Conservation (phyloP, 352 stramenopile genomes). For the Pythium periplocum region DNA sequence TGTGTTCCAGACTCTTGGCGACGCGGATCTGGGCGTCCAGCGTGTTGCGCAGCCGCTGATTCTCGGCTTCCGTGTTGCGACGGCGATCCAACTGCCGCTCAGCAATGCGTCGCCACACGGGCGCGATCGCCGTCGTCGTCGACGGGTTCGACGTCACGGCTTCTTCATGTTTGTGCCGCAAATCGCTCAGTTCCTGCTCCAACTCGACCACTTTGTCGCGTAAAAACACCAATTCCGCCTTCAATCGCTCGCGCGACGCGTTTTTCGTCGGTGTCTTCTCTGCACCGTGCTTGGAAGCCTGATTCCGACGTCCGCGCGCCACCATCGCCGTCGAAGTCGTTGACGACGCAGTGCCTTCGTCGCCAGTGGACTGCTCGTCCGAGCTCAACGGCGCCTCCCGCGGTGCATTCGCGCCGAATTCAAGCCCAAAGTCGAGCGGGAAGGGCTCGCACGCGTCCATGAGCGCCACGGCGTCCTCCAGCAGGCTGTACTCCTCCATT, state of each 20-base stretch:
- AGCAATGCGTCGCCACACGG: slow-evolving; percentile 47
- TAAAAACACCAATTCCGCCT: slow-evolving; percentile 41
- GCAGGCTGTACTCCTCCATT: slow-evolving; percentile 16
- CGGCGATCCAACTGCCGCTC: slow-evolving; percentile 33
- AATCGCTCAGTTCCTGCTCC: slow-evolving; percentile 24
- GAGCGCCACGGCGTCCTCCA: slow-evolving; percentile 14
- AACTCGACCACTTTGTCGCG: slow-evolving; percentile 35
- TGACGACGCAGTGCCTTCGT: not conserved
- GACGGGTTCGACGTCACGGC: slow-evolving; percentile 13
- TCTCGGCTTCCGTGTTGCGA: slow-evolving; percentile 33
- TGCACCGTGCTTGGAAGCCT: not conserved
- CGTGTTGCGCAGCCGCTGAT: slow-evolving; percentile 28
- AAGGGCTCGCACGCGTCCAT: slow-evolving; percentile 18
- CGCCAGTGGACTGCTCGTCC: not conserved
- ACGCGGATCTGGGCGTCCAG: slow-evolving; percentile 46
- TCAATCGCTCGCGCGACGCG: slow-evolving; percentile 38
- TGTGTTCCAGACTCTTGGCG: slow-evolving; percentile 38
- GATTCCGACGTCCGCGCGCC: not conserved
- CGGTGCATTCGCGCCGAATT: too few species aligned
- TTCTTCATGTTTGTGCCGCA: slow-evolving; percentile 22
- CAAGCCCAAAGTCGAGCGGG: slow-evolving; percentile 11
- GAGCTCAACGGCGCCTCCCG: not conserved
- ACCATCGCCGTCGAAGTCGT: not conserved
- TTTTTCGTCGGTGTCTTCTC: slow-evolving; percentile 16
- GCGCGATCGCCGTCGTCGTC: slow-evolving; percentile 17